Evolutionary conservation across 345 rosid species (phyloP).

Genomic region (Populus ilicifolia): DNA sequence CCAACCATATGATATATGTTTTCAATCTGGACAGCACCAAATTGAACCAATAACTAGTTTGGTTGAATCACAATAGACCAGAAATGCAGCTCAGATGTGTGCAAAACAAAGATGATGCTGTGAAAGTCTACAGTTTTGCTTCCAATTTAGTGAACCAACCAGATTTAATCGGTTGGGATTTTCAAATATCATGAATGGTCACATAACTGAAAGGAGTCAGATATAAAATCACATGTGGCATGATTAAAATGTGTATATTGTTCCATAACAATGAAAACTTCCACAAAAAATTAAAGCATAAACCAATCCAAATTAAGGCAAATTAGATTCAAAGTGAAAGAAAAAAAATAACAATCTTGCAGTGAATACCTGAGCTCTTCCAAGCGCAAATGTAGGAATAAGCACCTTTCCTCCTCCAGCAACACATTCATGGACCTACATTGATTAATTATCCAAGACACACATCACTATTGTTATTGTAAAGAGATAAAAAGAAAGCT

Average conservation of each 20-base stretch:
- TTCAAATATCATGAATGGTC: no score
- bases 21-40: no score
- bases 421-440: conserved; percentile 85
- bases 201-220: no score
- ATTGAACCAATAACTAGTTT: no score
- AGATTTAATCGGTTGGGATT: no score
- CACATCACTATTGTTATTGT: no score
- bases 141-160: no score
- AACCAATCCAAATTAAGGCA: background rate
- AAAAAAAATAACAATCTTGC: background rate
- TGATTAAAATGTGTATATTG: background rate
- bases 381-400: conserved; percentile 94
- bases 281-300: background rate
- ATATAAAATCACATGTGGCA: background rate
- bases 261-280: background rate
- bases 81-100: no score
- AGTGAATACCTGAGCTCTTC: conserved; percentile 84
- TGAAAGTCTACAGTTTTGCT: no score
- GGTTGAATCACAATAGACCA: no score
- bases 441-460: background rate
- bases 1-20: no score
- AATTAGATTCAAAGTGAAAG: conserved; percentile 1
- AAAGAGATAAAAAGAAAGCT: background rate
- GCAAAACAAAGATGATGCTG: no score
- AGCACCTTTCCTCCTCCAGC: conserved; percentile 94